Evolutionary conservation across 192 early-diverging fungal species (phyloP), one percentile per base, ranked within the genome.

Genomic region (Rhizophagus sp.): DNA sequence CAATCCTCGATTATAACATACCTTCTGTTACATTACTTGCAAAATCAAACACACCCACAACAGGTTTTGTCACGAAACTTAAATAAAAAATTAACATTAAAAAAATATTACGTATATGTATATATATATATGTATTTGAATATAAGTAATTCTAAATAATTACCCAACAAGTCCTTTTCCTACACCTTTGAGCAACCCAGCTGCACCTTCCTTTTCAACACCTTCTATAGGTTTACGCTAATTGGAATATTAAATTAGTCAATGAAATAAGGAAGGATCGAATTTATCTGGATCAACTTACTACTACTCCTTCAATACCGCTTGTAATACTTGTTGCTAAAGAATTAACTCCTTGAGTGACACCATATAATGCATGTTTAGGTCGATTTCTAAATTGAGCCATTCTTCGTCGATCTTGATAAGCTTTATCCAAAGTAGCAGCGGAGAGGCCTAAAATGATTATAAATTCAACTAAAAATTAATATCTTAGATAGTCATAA

Each of bases 21-120:
- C 93, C 95, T 87, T 95, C 94, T 39, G 94, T 93, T 4, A 99
- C 96, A 84, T 96, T 97, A 8, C 94, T 95, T 0, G 97, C 95
- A 39, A 98, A 88, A 79, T 99, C 98, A 83, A 98, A 93, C 30
- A 98, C 93, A 22, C 98, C 98, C 7, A 97, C 94, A 12, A 97
- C 88, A 2, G 98, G 98, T 83, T 99, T 99, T 15, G 97, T 97
- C 4, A 98, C 94, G 7, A 91, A 93, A 8, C 91, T 92, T 81
- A 19, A 62, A 36, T 44, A 79, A 15, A 17, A 73, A 49, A 13
- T 62, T 12, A 6, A 75, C 7, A 19, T 36, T 61, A 17, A 47
- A 9, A 10, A 30, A 41, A n/a, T 25, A 63, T 39, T 17, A 9
- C 0, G 22, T 34, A 15, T 22, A 1, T 30, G 1, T 1, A 39